These are phyloP conservation scores for Phytophthora kernoviae DNA, from an alignment of 352 stramenopile genomes.

Conservation along the genomic window DNA sequence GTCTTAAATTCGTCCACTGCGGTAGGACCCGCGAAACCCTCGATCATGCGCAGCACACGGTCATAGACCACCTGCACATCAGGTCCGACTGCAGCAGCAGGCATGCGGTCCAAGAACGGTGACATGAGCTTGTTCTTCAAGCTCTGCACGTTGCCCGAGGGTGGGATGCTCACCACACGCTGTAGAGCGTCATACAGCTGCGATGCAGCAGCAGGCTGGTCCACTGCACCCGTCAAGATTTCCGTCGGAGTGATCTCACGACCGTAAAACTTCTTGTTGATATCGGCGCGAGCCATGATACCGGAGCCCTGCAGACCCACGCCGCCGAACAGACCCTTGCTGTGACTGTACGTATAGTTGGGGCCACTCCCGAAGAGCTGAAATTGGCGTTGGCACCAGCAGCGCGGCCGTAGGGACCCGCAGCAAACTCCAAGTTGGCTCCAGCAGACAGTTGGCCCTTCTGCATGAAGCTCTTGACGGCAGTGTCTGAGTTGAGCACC, in stretches of 20 bases:
- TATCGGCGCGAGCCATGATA: conserved; percentile 75
- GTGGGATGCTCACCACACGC: conserved; percentile 73
- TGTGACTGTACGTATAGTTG: conserved; percentile 91
- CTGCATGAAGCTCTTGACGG: conserved; percentile 92
- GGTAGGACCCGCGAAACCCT: conserved; percentile 50
- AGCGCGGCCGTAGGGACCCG: conserved; percentile 77
- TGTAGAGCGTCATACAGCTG: conserved; percentile 86
- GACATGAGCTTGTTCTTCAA: conserved; percentile 70
- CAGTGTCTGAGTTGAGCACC: conserved; percentile 93
- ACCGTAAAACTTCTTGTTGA: conserved; percentile 92
- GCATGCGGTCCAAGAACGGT: conserved; percentile 78
- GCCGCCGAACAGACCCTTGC: conserved; percentile 86
- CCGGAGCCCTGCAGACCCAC: conserved; percentile 81
- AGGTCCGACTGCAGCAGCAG: conserved; percentile 62
- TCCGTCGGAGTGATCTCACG: conserved; percentile 83
- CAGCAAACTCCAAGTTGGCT: conserved; percentile 84
- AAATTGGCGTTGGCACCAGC: conserved; percentile 81
- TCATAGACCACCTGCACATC: conserved; percentile 89
- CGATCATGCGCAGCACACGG: conserved; percentile 77
- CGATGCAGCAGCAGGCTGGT: conserved; percentile 79
- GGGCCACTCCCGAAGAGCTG: conserved; percentile 71
- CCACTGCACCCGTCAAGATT: conserved; percentile 82
- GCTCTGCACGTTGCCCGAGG: conserved; percentile 51
- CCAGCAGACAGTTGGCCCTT: conserved; percentile 84
- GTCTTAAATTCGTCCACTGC: conserved; percentile 86